A percentile compares a stretch with the other conserved stretches of the same genome.
phyloP scores from a whole-genome alignment of 2,329 filamentous ascomycete species.

The Colletotrichum sp. region DNA sequence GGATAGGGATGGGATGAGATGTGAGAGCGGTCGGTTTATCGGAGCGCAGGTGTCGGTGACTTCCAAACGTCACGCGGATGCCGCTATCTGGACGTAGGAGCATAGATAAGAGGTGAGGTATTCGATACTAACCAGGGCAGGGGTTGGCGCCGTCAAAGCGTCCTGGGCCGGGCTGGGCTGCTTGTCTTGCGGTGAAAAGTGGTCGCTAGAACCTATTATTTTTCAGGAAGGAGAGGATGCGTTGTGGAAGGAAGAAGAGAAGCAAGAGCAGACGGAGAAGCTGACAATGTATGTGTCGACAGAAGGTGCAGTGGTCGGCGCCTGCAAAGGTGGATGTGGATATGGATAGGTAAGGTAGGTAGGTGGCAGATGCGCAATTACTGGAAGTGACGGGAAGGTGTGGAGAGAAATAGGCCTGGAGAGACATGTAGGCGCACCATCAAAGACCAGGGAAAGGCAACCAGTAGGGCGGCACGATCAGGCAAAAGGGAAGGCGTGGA shows the following conservation, averaged over 20 bases:
- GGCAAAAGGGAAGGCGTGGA: neutral
- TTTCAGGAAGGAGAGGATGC: neutral
- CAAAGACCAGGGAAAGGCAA: neutral
- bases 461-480: neutral
- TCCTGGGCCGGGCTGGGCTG: neutral
- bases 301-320: neutral
- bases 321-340: neutral
- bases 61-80: constrained; percentile 15
- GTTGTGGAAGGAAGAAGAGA: neutral
- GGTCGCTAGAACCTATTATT: neutral
- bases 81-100: constrained; percentile 8
- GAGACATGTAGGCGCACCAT: neutral
- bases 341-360: neutral
- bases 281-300: neutral
- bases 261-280: neutral
- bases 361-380: neutral
- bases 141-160: constrained; percentile 14
- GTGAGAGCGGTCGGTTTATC: constrained; percentile 10
- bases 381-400: neutral
- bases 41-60: constrained; percentile 9
- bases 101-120: constrained; percentile 17
- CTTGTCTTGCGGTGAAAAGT: neutral
- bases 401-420: neutral
- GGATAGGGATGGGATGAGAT: constrained; percentile 8
- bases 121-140: constrained; percentile 11